Evolutionary conservation across 805 yeast genomes (phyloP), one percentile per base, ranked within the genome.

Genomic region (Candida suzukii): DNA sequence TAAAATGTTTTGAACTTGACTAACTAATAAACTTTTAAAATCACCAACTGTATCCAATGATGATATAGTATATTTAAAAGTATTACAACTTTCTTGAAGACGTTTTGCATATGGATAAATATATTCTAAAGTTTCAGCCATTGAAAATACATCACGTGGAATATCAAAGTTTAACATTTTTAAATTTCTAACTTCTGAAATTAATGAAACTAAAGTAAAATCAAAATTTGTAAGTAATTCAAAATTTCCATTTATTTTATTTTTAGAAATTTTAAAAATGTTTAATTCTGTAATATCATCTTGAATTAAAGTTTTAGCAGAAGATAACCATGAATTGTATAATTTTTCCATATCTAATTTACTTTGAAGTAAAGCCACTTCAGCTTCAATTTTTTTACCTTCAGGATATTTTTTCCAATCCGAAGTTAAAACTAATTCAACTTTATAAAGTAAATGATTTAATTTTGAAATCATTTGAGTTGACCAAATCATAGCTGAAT

Each of bases 331-430:
- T 17, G 29, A 24, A 9, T 21, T 8, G 18, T 35, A 35, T 5
- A 73, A 48, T 0, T 41, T 44, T 22, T 68, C 58, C 0, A 76
- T 53, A 38, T 80, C 66, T 11, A 79, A 57, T 37, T 70, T 73
- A 20, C 64, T 58, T n/a, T 66, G 51, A 37, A 84, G 64, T 0
- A 64, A 57, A 2, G 56, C 49, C 20, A 76, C 67, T 44, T 77
- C 85, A 2, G 64, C 56, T 11, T 71, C 64, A 1, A 91, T 72
- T 45, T 71, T 74, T 40, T 70, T 72, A 0, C 96, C 96, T 40
- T 80, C 88, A 2, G 80, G 73, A 43, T 75, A 77, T 10, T 67
- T 60, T 18, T 57, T 61, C 90, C 90, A 83, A 8, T 77, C 76
- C 16, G 66, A 53, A 0, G 88, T 85, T 8, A 83, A 60, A 4